Base-by-base conservation (phyloP, 129 eudicot genomes). In the Tagetes patula region DNA sequence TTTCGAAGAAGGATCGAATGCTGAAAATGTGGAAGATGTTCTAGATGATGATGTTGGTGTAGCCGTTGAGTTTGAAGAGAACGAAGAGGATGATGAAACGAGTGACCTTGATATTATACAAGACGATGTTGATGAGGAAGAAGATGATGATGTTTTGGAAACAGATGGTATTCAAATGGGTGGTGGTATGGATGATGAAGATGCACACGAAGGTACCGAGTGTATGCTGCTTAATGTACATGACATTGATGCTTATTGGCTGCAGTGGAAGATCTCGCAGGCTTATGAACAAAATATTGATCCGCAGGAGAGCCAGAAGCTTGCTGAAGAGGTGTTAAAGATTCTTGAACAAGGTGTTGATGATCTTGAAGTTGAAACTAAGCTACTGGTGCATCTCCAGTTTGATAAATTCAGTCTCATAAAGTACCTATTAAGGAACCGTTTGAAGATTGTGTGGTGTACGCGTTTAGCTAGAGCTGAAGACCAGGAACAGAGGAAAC, bases 241-340 rank as follows among this genome's bases (percentile, higher is more conserved):
- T 47, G 96, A 87, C 39, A 80, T 92, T 69, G 98, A 92, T 89
- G 98, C 95, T 40, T 92, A 89, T 81, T 92, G 98, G 98, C 96
- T 89, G 75, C 98, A 89, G 72, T 84, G 98, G 81, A 92, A 87
- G 82, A 89, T 92, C 12, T 89, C 96, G 1, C 95, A 89, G 70
- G 96, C 98, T 39, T 92, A 89, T 79, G 98, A 85, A 54, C 86
- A 87, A 75, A 86, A 87, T 82, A 89, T 89, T 79, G 98, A 93
- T 81, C 92, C 96, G 1, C 98, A 93, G 58, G 89, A 87, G 79
- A 87, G 96, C 73, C 90, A 84, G 82, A 85, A 79, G 63, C 96
- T 93, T 71, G 95, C 98, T 7, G 96, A 92, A 72, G 96, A 89
- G 84, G 89, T 87, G 2, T 80, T 92, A 33, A 92, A 87, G 70